Base-by-base conservation (phyloP, 176 grass and related monocot species). In the Aegilops tauschii region DNA sequence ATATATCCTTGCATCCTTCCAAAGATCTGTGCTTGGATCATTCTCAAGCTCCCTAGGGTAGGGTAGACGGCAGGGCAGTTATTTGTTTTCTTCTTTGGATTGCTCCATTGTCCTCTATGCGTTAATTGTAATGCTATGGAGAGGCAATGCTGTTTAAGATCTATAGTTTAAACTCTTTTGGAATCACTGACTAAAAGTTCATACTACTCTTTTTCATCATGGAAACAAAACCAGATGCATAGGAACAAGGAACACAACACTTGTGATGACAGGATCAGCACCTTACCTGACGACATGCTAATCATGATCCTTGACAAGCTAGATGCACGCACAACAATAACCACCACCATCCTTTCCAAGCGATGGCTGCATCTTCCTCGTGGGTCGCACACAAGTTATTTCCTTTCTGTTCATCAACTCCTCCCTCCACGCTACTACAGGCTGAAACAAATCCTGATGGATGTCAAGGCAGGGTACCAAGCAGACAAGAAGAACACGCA, bases 311-410 rank as follows among this genome's bases (percentile, higher is more conserved):
- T 65, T 25, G 58, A 5, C 17, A 76, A 76, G 71, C 39, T 76
- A 5, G 82, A 50, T 6, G 8, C 27, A n/a, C 37, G 59, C 6
- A 23, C 35, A 36, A 36, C 35, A 36, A 36, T 36, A 36, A 36
- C 4, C 35, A 36, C 35, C 35, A 36, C 35, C 5, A 36, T 36
- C 35, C 35, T 36, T 36, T 36, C 35, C 3, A 36, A 69, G 64
- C 3, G 14, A 70, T 69, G 45, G 84, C 63, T 9, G 1, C 8
- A 70, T 61, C 84, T 80, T 61, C 84, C 84, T 71, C 23, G 65
- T 10, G 6, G 11, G 11, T 14, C 16, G 16, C 49, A 54, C 17
- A 71, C 34, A 59, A 61, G n/a, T 28, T 78, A 80, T 30, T 27
- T 58, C 63, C 45, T 86, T 0, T 23, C 16, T 10, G 59, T 79